A percentile compares a stretch with the other conserved stretches of the same genome.
These are phyloP conservation scores for Claviceps cyperi DNA, from an alignment of 2,329 filamentous ascomycete species.

Conservation along the genomic window DNA sequence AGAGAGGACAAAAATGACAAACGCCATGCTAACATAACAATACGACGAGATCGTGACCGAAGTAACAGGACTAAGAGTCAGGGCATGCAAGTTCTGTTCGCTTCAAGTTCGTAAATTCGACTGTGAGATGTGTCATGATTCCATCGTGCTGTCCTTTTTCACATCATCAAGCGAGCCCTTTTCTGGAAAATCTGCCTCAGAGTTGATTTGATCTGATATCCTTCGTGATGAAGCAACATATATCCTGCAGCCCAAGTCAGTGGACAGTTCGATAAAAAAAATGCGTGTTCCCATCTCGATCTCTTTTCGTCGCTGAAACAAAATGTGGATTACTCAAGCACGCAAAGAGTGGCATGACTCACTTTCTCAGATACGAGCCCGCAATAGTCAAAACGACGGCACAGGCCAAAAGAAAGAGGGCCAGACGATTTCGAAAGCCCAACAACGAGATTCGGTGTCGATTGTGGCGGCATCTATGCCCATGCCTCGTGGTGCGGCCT, in stretches of 20 bases:
- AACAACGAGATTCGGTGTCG: conserved; percentile 4
- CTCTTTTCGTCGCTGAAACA: too few relatives aligned
- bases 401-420: conserved; percentile 8
- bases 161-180: neutral
- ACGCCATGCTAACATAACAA: conserved; percentile 1
- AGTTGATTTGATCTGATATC: neutral
- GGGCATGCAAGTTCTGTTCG: neutral
- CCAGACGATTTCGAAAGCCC: conserved; percentile 7
- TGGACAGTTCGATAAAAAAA: neutral
- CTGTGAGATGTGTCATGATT: neutral
- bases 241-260: neutral
- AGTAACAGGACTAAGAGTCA: neutral
- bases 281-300: neutral
- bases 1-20: neutral
- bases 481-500: neutral
- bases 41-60: neutral
- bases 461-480: neutral
- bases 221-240: conserved; percentile 1
- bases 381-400: conserved; percentile 8
- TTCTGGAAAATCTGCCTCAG: neutral
- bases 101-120: neutral
- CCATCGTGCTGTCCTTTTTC: neutral
- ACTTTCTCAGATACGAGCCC: conserved; percentile 9
- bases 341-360: neutral
- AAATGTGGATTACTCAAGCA: too few relatives aligned